Evolutionary conservation across 177 flowering plant species (phyloP).

Genomic region (Telopea speciosissima): DNA sequence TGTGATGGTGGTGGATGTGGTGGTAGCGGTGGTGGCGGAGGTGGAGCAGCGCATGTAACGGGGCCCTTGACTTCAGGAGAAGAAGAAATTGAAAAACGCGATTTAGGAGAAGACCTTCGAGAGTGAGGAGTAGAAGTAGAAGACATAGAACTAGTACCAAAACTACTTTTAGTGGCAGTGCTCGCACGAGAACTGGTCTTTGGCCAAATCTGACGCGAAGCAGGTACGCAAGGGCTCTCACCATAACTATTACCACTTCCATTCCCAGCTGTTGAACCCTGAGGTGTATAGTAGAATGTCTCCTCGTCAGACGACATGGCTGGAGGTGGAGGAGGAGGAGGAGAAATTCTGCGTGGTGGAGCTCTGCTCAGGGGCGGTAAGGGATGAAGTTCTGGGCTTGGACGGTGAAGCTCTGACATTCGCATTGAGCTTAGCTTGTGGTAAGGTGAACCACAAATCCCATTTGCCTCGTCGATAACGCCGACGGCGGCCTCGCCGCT

Average conservation of each 20-base stretch:
- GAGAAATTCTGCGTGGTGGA: slow-evolving; percentile 27
- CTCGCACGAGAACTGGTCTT: slow-evolving; percentile 5
- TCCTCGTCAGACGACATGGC: slow-evolving; percentile 61
- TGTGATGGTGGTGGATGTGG: slow-evolving; percentile 10
- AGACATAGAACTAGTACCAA: slow-evolving; percentile 4
- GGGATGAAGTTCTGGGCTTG: slow-evolving; percentile 96
- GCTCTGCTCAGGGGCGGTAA: slow-evolving; percentile 53
- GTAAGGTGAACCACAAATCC: slow-evolving; percentile 52
- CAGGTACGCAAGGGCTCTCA: slow-evolving; percentile 33
- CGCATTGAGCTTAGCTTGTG: slow-evolving; percentile 47
- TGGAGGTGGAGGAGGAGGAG: slow-evolving; percentile 15
- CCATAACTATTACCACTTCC: slow-evolving; percentile 6
- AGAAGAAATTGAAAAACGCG: slow-evolving; percentile 41
- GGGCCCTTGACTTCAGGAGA: slow-evolving; percentile 43
- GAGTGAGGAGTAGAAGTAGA: slow-evolving; percentile 37
- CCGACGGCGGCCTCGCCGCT: slow-evolving; percentile 33
- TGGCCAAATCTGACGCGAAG: slow-evolving; percentile 21
- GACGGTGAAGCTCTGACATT: slow-evolving; percentile 59
- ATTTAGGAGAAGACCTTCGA: slow-evolving; percentile 68
- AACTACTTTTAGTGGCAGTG: slow-evolving; percentile 6
- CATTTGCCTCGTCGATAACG: slow-evolving; percentile 13
- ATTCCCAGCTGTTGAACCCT: slow-evolving; percentile 40
- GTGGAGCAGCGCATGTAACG: slow-evolving; percentile 33
- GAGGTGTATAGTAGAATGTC: slow-evolving; percentile 68
- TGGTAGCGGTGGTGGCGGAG: slow-evolving; percentile 35